A percentile compares a stretch with the other conserved stretches of the same genome.
phyloP scores from a whole-genome alignment of 2,329 filamentous ascomycete genomes.

The Calonectria pseudoreteaudii region DNA sequence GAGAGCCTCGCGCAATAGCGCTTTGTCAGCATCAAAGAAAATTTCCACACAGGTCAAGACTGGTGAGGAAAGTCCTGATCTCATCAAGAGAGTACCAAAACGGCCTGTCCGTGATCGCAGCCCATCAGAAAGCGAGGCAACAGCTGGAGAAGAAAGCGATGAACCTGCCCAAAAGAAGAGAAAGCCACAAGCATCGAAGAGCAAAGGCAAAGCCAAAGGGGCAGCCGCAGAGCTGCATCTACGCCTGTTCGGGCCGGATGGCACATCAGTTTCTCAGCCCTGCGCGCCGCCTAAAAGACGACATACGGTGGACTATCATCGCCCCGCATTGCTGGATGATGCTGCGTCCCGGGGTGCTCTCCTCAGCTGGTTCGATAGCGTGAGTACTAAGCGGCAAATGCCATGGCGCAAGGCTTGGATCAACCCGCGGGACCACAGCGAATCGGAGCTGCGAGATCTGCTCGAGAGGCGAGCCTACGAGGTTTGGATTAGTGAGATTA shows the following conservation, averaged over 20 bases:
- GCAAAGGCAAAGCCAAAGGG: constrained; percentile 30
- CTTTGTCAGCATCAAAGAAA: constrained; percentile 33
- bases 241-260: constrained; percentile 29
- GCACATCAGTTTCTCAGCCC: not conserved
- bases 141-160: constrained; percentile 29
- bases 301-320: constrained; percentile 61
- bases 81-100: constrained; percentile 21
- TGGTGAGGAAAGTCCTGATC: constrained; percentile 21
- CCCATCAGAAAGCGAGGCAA: constrained; percentile 39
- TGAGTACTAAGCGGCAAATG: constrained; percentile 62
- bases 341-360: constrained; percentile 50
- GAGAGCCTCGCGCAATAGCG: constrained; percentile 37
- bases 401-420: constrained; percentile 71
- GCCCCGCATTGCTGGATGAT: constrained; percentile 59
- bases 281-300: constrained; percentile 37
- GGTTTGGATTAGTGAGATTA: constrained; percentile 76
- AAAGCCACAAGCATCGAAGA: constrained; percentile 33
- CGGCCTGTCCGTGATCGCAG: constrained; percentile 29
- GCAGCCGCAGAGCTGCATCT: constrained; percentile 28
- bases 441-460: constrained; percentile 51
- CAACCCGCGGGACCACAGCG: constrained; percentile 49
- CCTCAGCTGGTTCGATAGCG: constrained; percentile 64
- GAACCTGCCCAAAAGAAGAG: constrained; percentile 36
- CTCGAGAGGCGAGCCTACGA: constrained; percentile 70
- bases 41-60: constrained; percentile 33